Evolutionary conservation across 305 asterid genomes (phyloP), one percentile per base, ranked within the genome.

Genomic region (Solanum chacoense): DNA sequence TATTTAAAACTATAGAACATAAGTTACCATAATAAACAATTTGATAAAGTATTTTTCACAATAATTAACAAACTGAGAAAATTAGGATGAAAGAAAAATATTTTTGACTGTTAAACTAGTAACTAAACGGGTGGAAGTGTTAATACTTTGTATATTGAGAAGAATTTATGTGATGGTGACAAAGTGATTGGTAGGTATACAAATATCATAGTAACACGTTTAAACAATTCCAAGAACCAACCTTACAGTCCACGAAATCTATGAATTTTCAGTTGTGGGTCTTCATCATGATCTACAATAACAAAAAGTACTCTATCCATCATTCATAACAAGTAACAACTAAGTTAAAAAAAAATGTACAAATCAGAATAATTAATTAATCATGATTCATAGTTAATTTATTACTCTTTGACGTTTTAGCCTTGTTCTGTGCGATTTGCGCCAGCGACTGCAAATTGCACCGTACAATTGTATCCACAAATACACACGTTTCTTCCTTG

Each of bases 391-490:
- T 18, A 55, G 67, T 7, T 18, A 55, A 55, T 55, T 55, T 55
- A 18, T 90, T 80, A 91, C 86, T 63, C 42, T 85, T 88, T 18
- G 72, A 65, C 7, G 78, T 88, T 63, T 88, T 86, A 8, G 87
- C 91, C 90, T 91, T 84, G 79, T 90, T 93, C 35, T 93, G 88
- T 3, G 96, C 94, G 38, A 96, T 93, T 59, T 95, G 94, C 13
- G 97, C 94, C 77, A 97, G 87, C 0, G 98, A 97, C 59, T 93
- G 97, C 85, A 97, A 90, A 88, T 96, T 96, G 91, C 99, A 96
- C 87, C 93, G 91, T 13, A 96, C 95, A 77, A 96, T 96, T 4
- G 99, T 96, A 37, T 95, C 98, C 16, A 91, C 98, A 88, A 96
- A 96, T 4, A 94, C 94, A 11, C 94, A 93, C 22, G 99, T 96